Percentiles rank a stretch among this genome's conserved stretches.
Evolutionary conservation across 306 rosid species (phyloP).

Genomic region (Lathyrus sativus): DNA sequence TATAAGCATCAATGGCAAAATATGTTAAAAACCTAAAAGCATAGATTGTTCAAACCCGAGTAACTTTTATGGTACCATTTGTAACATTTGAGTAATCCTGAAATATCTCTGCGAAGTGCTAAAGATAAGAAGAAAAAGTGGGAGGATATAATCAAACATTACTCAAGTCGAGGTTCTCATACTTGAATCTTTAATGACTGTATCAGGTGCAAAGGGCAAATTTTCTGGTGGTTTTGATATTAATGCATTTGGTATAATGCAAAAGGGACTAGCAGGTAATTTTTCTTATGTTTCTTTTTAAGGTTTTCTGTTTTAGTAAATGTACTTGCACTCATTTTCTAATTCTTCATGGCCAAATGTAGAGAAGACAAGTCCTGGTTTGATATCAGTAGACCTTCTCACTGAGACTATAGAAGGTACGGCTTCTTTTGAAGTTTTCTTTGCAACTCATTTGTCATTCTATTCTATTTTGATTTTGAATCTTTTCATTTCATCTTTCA

Average conservation of each 20-base stretch:
- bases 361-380: conserved; percentile 56
- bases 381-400: conserved; percentile 64
- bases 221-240: conserved; percentile 99
- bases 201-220: conserved; percentile 79
- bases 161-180: conserved; percentile 8
- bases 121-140: conserved; percentile 7
- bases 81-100: conserved; percentile 17
- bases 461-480: conserved; percentile 34
- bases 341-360: conserved; percentile 16
- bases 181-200: conserved; percentile 29
- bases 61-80: background rate
- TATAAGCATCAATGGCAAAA: conserved; percentile 4
- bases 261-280: conserved; percentile 58
- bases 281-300: background rate
- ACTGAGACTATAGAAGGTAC: conserved; percentile 79
- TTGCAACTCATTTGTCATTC: conserved; percentile 21
- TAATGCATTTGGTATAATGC: conserved; percentile 64
- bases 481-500: conserved; percentile 42
- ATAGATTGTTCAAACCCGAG: background rate
- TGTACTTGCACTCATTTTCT: conserved; percentile 20
- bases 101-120: background rate
- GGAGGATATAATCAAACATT: background rate
- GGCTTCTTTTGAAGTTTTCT: conserved; percentile 3
- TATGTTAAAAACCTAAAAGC: background rate
- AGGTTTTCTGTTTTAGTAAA: conserved; percentile 17